Evolutionary conservation across 805 yeast genomes (phyloP).

Genomic region (Komagataella populi): DNA sequence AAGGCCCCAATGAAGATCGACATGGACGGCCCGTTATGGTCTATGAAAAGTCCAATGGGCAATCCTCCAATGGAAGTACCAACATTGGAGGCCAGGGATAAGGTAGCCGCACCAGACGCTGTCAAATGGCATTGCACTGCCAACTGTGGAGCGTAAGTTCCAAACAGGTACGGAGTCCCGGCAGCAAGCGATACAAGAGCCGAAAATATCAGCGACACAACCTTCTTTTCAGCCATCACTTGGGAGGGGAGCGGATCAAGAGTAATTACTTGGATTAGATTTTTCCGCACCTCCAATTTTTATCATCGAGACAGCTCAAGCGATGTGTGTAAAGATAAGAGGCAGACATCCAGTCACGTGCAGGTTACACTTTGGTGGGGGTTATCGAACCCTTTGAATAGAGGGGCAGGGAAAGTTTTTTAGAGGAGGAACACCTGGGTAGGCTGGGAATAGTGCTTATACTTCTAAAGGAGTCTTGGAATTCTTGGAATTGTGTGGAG

Average conservation of each 20-base stretch:
- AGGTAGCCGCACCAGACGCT: conserved; percentile 46
- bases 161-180: conserved; percentile 66
- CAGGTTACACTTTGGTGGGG: not conserved
- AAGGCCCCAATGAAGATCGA: conserved; percentile 44
- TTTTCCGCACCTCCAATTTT: too few species aligned
- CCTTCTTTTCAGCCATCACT: conserved; percentile 2
- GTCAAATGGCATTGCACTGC: conserved; percentile 41
- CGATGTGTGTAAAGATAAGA: not conserved
- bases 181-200: conserved; percentile 47
- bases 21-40: conserved; percentile 38
- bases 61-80: conserved; percentile 63
- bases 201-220: conserved; percentile 9
- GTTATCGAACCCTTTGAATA: not conserved
- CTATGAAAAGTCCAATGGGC: conserved; percentile 59
- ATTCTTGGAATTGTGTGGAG: not conserved
- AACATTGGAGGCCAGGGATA: conserved; percentile 46
- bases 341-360: not conserved
- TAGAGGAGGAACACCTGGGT: too few species aligned
- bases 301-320: too few species aligned
- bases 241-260: not conserved
- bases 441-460: not conserved
- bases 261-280: too few species aligned
- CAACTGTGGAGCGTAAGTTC: conserved; percentile 66
- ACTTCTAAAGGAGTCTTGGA: not conserved
- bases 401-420: too few species aligned